These are phyloP conservation scores for Lonicera japonica DNA, from an alignment of 129 eudicot species.

Conservation along the genomic window DNA sequence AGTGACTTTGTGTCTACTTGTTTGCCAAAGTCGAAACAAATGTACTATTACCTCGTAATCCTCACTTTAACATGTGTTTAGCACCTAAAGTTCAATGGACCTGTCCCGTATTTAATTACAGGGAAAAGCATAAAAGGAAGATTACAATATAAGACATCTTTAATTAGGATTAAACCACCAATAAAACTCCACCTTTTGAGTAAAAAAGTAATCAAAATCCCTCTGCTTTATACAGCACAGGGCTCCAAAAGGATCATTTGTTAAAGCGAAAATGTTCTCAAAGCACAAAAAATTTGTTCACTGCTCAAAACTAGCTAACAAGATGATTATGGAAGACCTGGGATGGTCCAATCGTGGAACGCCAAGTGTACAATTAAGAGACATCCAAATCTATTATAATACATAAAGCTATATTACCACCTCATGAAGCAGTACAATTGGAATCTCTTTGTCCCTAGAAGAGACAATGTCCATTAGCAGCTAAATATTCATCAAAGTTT, in stretches of 20 bases:
- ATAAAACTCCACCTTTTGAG: constrained; percentile 1
- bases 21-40: constrained; percentile 1
- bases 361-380: not conserved
- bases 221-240: constrained; percentile 7
- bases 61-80: not conserved
- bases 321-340: constrained; percentile 1
- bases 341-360: constrained; percentile 5
- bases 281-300: constrained; percentile 20
- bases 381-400: not conserved
- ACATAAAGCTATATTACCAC: not conserved
- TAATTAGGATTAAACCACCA: not conserved
- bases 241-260: constrained; percentile 8
- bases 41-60: constrained; percentile 1
- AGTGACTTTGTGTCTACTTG: constrained; percentile 1
- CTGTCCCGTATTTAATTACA: not conserved
- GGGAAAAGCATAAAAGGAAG: not conserved
- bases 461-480: too few relatives aligned
- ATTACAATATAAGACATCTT: not conserved
- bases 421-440: not conserved
- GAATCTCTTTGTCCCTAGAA: constrained; percentile 1
- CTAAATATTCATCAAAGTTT: too few relatives aligned
- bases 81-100: constrained; percentile 4
- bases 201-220: not conserved
- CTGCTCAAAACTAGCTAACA: constrained; percentile 17
- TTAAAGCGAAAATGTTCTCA: not conserved